Conservation (phyloP, 176 grass and related monocot species). For the Calamus simplicifolius region DNA sequence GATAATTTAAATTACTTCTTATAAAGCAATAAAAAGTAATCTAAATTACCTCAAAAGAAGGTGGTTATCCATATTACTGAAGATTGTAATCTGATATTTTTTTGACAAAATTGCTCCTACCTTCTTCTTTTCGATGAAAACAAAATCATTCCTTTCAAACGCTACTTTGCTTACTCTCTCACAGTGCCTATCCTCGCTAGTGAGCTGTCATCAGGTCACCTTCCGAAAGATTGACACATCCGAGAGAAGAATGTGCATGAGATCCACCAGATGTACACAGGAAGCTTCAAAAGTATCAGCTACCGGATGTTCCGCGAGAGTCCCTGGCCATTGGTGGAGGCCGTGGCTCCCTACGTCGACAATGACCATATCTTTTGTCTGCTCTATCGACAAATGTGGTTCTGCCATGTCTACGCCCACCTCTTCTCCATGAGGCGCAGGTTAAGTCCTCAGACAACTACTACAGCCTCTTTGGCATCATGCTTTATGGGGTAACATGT, state of each 20-base stretch:
- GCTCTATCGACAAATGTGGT: slow-evolving; percentile 95
- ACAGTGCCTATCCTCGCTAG: no score
- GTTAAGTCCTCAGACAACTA: slow-evolving; percentile 92
- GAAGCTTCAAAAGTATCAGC: slow-evolving; percentile 85
- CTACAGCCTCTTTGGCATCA: slow-evolving; percentile 82
- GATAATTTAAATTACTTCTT: no score
- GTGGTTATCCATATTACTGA: no score
- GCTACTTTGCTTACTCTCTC: no score
- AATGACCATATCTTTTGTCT: slow-evolving; percentile 94
- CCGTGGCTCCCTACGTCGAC: slow-evolving; percentile 73
- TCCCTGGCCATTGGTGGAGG: slow-evolving; percentile 72
- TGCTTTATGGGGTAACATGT: slow-evolving; percentile 98
- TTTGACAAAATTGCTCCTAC: no score
- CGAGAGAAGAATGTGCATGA: slow-evolving; percentile 98
- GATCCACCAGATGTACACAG: slow-evolving; percentile 99
- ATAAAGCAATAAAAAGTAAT: no score
- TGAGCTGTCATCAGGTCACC: no score
- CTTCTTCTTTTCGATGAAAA: no score
- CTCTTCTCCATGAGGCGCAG: slow-evolving; percentile 44
- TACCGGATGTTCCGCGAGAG: slow-evolving; percentile 89
- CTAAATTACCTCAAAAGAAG: no score
- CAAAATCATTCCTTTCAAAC: no score
- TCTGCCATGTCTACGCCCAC: slow-evolving; percentile 82
- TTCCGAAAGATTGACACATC: no score
- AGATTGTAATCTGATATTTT: no score